phyloP scores from a whole-genome alignment of 2,329 filamentous ascomycete genomes.

The Alternaria hordeiaustralica region DNA sequence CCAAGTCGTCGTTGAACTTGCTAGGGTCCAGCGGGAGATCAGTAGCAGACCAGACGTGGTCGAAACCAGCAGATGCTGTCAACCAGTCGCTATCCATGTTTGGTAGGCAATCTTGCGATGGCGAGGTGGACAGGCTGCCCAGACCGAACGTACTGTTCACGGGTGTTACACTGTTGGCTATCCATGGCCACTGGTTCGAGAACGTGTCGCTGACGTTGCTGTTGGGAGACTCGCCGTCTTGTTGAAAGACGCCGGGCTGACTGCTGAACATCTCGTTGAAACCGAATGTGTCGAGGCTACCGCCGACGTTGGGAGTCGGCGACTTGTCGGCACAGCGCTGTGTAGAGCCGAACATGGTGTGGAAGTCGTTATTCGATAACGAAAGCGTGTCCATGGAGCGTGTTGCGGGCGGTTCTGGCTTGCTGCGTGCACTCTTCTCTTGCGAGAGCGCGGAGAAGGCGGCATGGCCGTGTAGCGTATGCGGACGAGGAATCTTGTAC shows the following conservation, averaged over 20 bases:
- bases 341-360: conserved; percentile 44
- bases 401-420: conserved; percentile 29
- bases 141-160: conserved; percentile 40
- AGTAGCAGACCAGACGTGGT: conserved; percentile 48
- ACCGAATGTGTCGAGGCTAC: conserved; percentile 37
- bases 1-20: conserved; percentile 43
- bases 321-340: conserved; percentile 36
- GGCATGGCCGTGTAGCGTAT: conserved; percentile 44
- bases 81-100: conserved; percentile 44
- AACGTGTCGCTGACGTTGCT: conserved; percentile 43
- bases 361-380: conserved; percentile 47
- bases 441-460: conserved; percentile 38
- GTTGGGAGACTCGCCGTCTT: conserved; percentile 44
- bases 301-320: conserved; percentile 35
- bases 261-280: conserved; percentile 39
- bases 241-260: conserved; percentile 31
- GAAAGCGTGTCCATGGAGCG: conserved; percentile 46
- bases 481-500: conserved; percentile 64
- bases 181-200: conserved; percentile 44
- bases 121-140: conserved; percentile 48
- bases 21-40: conserved; percentile 50
- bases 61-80: conserved; percentile 45
- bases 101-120: conserved; percentile 48
- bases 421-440: conserved; percentile 28
- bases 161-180: conserved; percentile 30